Percentiles rank a stretch among this genome's conserved stretches.
Conservation (phyloP, 768 basidiomycete genomes). For the Pholiota conissans region DNA sequence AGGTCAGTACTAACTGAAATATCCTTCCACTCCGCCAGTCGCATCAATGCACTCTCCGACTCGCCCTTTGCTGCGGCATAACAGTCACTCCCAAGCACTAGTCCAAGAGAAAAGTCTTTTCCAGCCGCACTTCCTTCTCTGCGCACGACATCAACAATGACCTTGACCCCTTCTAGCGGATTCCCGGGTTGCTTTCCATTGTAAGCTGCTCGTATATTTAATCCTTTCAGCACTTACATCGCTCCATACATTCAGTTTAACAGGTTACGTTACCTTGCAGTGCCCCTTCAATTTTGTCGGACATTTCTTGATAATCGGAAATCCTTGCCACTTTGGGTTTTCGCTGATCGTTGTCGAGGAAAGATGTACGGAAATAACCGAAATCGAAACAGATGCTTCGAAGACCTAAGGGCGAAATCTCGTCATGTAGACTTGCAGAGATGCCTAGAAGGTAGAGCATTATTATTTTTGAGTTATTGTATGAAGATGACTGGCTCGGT, state of each 20-base stretch:
- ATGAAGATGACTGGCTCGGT: too few relatives aligned
- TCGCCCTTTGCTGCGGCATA: conserved; percentile 22
- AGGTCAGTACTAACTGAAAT: conserved; percentile 25
- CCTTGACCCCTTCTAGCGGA: conserved; percentile 32
- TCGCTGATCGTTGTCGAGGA: conserved; percentile 29
- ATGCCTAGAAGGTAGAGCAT: conserved; percentile 31
- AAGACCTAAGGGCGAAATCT: conserved; percentile 38
- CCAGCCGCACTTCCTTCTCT: conserved; percentile 31
- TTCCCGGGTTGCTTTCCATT: conserved; percentile 39
- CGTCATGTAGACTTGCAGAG: conserved; percentile 31
- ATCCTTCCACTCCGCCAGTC: conserved; percentile 34
- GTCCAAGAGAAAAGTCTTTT: conserved; percentile 26
- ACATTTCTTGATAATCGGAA: conserved; percentile 29
- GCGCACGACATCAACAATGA: conserved; percentile 32
- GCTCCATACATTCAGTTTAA: not conserved
- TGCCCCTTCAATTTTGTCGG: conserved; percentile 21
- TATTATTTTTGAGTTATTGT: too few relatives aligned
- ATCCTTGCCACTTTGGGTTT: conserved; percentile 30
- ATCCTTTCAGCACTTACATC: too few relatives aligned
- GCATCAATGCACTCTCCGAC: conserved; percentile 12
- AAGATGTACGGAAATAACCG: conserved; percentile 39
- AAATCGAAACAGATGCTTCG: conserved; percentile 37
- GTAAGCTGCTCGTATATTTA: conserved; percentile 19
- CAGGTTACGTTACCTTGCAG: conserved; percentile 23
- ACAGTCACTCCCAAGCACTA: conserved; percentile 32